Base-by-base conservation (phyloP, 148 eudicot genomes). In the Fagopyrum tataricum region DNA sequence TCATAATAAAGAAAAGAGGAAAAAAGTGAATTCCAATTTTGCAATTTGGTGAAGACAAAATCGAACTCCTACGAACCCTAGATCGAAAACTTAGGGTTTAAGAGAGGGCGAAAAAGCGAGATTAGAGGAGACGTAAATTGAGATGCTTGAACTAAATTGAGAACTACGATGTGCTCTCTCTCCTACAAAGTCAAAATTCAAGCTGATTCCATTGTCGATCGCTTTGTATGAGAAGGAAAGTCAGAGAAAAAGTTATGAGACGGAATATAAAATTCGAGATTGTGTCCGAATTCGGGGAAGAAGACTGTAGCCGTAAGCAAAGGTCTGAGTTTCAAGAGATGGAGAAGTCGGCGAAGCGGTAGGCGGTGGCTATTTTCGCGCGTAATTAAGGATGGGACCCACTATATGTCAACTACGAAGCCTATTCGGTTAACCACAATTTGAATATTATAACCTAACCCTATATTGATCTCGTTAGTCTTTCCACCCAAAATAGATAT, bases 251-350 rank as follows among this genome's bases (percentile, higher is more conserved):
- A 31, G 69, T 31, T 31, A 8, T 43, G 44, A 43, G 44, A 43
- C 2, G 44, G 69, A 64, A 64, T 64, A 64, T 24, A 31, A 39
- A 64, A 61, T 13, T 64, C 6, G 20, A 64, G 69, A 64, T 64
- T 64, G 43, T 13, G 14, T 64, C 20, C 5, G 43, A 39, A 3
- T 64, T 64, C 7, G 69, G 14, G 69, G 43, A 39, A 31, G 41
- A 64, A 64, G 18, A 43, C 69, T n/a, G 69, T 64, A 64, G 43
- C 69, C 43, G 20, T 64, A 64, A 64, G 69, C 44, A 64, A 64
- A 37, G 69, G 69, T 2, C 12, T 39, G 43, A 18, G 24, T 31
- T 37, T 31, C 18, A 0, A 4, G 15, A 24, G 67, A 5, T 7
- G 40, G n/a, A 17, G 11, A 59, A 31, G 4, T 64, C 69, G 37